Base-by-base conservation (phyloP, 2,329 filamentous ascomycete genomes). In the Fusarium sp. region DNA sequence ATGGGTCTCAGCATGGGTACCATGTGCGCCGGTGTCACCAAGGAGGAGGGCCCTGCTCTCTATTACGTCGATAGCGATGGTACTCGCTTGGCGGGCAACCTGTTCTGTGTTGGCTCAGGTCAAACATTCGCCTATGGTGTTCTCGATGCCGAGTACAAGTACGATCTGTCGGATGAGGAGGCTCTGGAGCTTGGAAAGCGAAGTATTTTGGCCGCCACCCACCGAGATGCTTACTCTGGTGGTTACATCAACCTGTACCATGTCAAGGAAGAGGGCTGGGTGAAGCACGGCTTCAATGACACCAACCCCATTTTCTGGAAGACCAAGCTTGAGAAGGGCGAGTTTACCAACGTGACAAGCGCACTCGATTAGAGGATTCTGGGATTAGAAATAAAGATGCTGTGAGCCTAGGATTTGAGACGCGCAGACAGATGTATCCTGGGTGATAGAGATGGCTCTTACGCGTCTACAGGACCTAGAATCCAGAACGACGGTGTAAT, bases 291-390 rank as follows among this genome's bases (percentile, higher is more conserved):
- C 71, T 99, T 99, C 89, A 94, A 87, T 80, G 96, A 99, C 84
- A 98, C 95, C 77, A 98, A 98, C 87, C 95, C 95, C 47, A 97
- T 98, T 81, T 99, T 99, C 92, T 99, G 96, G 96, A 93, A 97
- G 88, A 98, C 95, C 54, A 99, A 99, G 91, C 85, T 99, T 80
- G 93, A 97, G 83, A 97, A 97, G 90, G 95, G 95, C 83, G 96
- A 99, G 87, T 99, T 99, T 84, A 95, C 92, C 73, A 98, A 98
- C 82, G 95, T 98, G 59, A 97, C 94, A 65, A 93, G 92, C 78
- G 86, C 91, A 79, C 82, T 97, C 80, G 88, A 88, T n/a, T 90
- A 77, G 45, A 65, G 44, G 38, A 25, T 31, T 36, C 15, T 11
- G 41, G 61, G 22, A 45, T 65, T 71, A 31, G 54, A 36, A 63